Conservation (phyloP, 106 monocot species). For the Allium sativum region DNA sequence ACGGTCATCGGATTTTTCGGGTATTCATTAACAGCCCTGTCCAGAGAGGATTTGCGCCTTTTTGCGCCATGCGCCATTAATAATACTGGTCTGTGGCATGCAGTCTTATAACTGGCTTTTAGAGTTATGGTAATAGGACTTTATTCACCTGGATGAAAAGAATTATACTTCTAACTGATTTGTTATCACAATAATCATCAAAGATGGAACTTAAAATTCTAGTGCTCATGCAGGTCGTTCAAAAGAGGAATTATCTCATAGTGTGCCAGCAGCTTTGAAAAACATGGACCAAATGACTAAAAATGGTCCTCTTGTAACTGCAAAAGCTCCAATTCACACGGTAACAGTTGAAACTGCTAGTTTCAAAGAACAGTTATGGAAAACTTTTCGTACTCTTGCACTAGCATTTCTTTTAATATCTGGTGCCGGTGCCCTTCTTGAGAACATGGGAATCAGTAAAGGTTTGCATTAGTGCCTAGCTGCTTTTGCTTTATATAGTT, state of each 20-base stretch:
- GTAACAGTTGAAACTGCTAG: slow-evolving; percentile 65
- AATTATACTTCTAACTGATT: too few relatives aligned
- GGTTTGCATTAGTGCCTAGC: slow-evolving; percentile 26
- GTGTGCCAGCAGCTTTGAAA: slow-evolving; percentile 31
- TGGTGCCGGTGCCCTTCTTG: slow-evolving; percentile 89
- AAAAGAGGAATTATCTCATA: slow-evolving; percentile 34
- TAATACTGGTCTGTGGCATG: too few relatives aligned
- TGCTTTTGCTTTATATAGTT: not conserved
- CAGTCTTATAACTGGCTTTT: too few relatives aligned
- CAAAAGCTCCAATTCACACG: slow-evolving; percentile 90
- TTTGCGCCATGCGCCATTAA: too few relatives aligned
- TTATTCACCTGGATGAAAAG: too few relatives aligned
- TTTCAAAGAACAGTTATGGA: slow-evolving; percentile 94
- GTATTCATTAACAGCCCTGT: too few relatives aligned
- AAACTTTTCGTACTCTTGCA: slow-evolving; percentile 75
- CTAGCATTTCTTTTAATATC: slow-evolving; percentile 82
- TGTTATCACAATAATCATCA: too few relatives aligned
- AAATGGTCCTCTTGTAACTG: slow-evolving; percentile 74
- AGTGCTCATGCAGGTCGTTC: too few relatives aligned
- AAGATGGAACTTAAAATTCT: too few relatives aligned
- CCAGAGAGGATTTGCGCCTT: too few relatives aligned
- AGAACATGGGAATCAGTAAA: slow-evolving; percentile 92
- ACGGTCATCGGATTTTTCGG: too few relatives aligned
- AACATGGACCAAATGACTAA: slow-evolving; percentile 42
- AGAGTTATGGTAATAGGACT: too few relatives aligned